Evolutionary conservation across 129 eudicot species (phyloP), one percentile per base, ranked within the genome.

Genomic region (Sambucus nigra): DNA sequence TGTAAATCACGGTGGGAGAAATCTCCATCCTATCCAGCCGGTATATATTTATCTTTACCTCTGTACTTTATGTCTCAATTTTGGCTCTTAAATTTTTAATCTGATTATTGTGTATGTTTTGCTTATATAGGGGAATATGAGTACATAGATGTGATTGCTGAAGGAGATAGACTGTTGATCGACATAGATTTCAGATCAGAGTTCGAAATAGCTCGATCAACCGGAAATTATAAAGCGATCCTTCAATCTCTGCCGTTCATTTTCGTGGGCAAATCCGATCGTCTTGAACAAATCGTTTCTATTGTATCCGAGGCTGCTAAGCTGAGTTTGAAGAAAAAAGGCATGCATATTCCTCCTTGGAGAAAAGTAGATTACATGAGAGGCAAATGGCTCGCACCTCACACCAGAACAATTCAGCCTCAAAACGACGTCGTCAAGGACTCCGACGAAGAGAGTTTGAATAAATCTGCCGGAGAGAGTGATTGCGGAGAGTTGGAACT

Each of bases 1-100:
- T 87, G 96, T 59, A 87, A 71, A 79, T 87, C 96, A 3, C 78
- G 76, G 47, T 87, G 96, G 96, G 96, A 87, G 29, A 87, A 82
- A 59, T 64, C 96, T 27, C 22, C 83, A 1, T 68, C 80, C 0
- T 72, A 70, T 50, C 96, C 88, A 5, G 96, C 96, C 4, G 96
- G 96, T 87, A 81, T 52, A 8, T 15, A 19, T 28, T 10, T 7
- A 7, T 25, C 0, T 26, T 24, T 17, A 32, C 18, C 3, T 10
- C 25, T 45, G 7, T 6, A 25, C 20, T 1, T 41, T 3, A 41
- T 13, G 48, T 4, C 2, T 10, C 28, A 14, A 21, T 51, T 2
- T 40, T 7, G 5, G 10, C 7, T 23, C 5, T 6, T 25, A 18
- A 21, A 23, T 8, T 40, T 46, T 39, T 29, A n/a, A n/a, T n/a